Percentiles rank a stretch among this genome's conserved stretches.
Conservation (phyloP, 2,329 filamentous ascomycete genomes). For the Zarea fungicola region DNA sequence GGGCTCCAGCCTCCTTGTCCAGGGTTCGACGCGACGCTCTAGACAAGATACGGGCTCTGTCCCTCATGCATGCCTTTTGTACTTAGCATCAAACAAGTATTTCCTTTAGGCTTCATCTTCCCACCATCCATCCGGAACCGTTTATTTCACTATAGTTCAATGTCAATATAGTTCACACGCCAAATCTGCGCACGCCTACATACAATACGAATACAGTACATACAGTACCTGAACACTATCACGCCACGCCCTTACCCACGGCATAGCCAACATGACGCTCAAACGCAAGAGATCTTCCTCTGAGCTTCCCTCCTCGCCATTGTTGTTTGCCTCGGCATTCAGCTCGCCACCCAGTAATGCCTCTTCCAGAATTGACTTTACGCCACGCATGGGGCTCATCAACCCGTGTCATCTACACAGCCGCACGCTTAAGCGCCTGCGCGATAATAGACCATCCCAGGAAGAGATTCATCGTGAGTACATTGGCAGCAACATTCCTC, state of each 20-base stretch:
- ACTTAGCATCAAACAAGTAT: background rate
- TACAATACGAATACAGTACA: background rate
- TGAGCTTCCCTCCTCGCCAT: slow-evolving; percentile 45
- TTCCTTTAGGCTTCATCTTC: no score
- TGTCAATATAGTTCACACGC: no score
- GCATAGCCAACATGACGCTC: slow-evolving; percentile 42
- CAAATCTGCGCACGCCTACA: background rate
- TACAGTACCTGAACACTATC: background rate
- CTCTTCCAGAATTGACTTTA: slow-evolving; percentile 28
- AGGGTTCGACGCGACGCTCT: background rate
- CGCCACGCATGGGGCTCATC: slow-evolving; percentile 22
- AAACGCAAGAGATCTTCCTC: slow-evolving; percentile 62
- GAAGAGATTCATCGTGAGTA: slow-evolving; percentile 49
- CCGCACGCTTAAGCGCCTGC: slow-evolving; percentile 57
- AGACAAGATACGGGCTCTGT: background rate
- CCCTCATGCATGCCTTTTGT: background rate
- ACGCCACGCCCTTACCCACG: slow-evolving; percentile 7
- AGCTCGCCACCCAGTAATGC: slow-evolving; percentile 29
- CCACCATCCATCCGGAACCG: no score
- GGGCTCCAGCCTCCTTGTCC: background rate
- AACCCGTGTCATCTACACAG: slow-evolving; percentile 43
- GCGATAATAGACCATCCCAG: slow-evolving; percentile 54
- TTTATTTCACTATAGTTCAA: no score
- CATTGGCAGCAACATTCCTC: no score
- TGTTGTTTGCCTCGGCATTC: slow-evolving; percentile 37